Conservation (phyloP, 768 basidiomycete species). For the Termitomyces sp. region DNA sequence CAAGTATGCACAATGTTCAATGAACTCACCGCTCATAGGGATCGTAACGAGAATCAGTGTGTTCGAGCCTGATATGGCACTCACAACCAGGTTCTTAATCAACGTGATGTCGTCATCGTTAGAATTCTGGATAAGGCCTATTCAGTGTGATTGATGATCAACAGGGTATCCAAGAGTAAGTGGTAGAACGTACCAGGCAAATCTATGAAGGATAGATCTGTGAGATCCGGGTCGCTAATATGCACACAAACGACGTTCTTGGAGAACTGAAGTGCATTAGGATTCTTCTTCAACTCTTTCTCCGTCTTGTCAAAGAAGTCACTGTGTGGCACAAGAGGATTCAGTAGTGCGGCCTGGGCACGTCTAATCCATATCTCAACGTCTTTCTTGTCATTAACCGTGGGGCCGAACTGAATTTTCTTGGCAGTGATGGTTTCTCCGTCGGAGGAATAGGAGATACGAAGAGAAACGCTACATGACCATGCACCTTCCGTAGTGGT, state of each 20-base stretch:
- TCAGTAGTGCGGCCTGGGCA: slow-evolving; percentile 55
- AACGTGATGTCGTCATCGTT: slow-evolving; percentile 34
- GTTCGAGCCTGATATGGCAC: slow-evolving; percentile 41
- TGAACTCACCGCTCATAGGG: slow-evolving; percentile 50
- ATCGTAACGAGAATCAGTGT: slow-evolving; percentile 62
- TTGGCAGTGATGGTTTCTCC: slow-evolving; percentile 18
- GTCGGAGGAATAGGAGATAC: slow-evolving; percentile 12
- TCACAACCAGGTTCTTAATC: slow-evolving; percentile 41
- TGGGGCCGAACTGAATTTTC: slow-evolving; percentile 32
- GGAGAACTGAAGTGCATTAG: slow-evolving; percentile 31
- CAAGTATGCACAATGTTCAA: background rate
- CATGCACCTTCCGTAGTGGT: slow-evolving; percentile 30
- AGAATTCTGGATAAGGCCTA: slow-evolving; percentile 54
- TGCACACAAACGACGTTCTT: slow-evolving; percentile 44
- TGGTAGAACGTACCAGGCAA: slow-evolving; percentile 37
- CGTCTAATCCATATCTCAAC: slow-evolving; percentile 53
- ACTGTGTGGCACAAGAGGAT: slow-evolving; percentile 26
- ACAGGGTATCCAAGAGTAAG: slow-evolving; percentile 6
- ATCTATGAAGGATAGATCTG: slow-evolving; percentile 49
- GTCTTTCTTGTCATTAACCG: slow-evolving; percentile 29
- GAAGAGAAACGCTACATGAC: slow-evolving; percentile 40
- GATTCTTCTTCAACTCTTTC: slow-evolving; percentile 15
- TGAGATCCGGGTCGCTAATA: slow-evolving; percentile 36
- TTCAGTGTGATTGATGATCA: slow-evolving; percentile 10
- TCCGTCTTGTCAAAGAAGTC: slow-evolving; percentile 21